Percentiles rank a stretch among this genome's conserved stretches.
These are phyloP conservation scores for Colletotrichum sp. DNA, from an alignment of 2,329 filamentous ascomycete species.

Conservation along the genomic window DNA sequence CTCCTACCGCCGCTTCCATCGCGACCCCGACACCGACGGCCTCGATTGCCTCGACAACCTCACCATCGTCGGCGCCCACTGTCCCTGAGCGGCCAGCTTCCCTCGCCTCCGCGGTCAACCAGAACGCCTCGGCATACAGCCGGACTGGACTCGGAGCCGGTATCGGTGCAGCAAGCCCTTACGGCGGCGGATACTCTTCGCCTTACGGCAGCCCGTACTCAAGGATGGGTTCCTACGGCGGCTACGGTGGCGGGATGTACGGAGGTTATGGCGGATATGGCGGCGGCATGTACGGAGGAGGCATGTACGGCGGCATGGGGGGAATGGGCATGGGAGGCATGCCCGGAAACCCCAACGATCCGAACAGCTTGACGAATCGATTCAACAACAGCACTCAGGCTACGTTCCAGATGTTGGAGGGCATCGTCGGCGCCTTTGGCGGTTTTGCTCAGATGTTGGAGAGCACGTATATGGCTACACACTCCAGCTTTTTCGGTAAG, in stretches of 20 bases:
- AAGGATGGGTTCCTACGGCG: conserved; percentile 56
- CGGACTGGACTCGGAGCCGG: conserved; percentile 39
- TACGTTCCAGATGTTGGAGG: conserved; percentile 98
- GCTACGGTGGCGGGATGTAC: conserved; percentile 45
- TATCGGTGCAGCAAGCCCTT: conserved; percentile 27
- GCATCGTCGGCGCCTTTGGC: conserved; percentile 93
- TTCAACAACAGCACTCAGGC: conserved; percentile 95
- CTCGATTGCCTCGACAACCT: conserved; percentile 34
- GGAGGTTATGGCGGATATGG: conserved; percentile 48
- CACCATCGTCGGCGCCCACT: conserved; percentile 59
- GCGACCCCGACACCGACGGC: conserved; percentile 44
- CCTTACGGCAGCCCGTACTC: conserved; percentile 38
- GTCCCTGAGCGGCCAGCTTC: conserved; percentile 83
- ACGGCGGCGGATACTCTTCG: conserved; percentile 42
- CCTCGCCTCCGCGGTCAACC: conserved; percentile 81
- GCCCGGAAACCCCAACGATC: conserved; percentile 76
- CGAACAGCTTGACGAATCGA: conserved; percentile 91
- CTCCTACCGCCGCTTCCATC: conserved; percentile 44
- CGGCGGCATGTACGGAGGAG: conserved; percentile 30
- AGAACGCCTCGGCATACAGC: conserved; percentile 86
- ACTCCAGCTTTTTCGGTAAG: conserved; percentile 97
- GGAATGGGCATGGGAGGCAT: conserved; percentile 46
- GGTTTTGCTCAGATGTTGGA: conserved; percentile 99
- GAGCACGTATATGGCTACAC: conserved; percentile 99
- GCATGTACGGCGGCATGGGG: conserved; percentile 37